Conservation (phyloP, 768 basidiomycete genomes). For the Naganishia vishniacii region DNA sequence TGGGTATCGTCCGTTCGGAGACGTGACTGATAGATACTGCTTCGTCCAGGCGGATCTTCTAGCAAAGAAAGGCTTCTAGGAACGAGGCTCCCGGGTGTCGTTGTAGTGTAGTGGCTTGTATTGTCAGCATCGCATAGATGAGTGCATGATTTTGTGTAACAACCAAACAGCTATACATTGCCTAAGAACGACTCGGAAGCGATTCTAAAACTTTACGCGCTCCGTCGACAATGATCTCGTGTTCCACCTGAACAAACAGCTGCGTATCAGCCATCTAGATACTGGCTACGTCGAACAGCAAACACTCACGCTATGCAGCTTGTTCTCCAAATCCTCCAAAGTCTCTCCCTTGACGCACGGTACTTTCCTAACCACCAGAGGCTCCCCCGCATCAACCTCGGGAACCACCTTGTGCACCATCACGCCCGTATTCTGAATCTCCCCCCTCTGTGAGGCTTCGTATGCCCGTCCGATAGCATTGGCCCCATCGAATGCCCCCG, state of each 20-base stretch:
- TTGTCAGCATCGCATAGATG: neutral
- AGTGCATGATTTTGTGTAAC: neutral
- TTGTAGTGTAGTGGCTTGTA: neutral
- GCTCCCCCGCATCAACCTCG: constrained; percentile 88
- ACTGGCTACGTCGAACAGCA: neutral
- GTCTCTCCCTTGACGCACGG: constrained; percentile 67
- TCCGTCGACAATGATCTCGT: constrained; percentile 83
- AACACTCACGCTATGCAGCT: constrained; percentile 60
- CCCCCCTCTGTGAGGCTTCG: constrained; percentile 77
- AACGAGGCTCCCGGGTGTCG: neutral
- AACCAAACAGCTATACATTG: neutral
- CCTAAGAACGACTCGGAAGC: neutral
- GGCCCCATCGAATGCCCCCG: constrained; percentile 94
- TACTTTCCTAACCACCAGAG: constrained; percentile 73
- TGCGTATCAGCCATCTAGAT: neutral
- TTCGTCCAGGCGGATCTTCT: constrained; percentile 43
- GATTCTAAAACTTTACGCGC: constrained; percentile 63
- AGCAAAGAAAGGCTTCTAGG: constrained; percentile 44
- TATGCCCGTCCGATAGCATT: constrained; percentile 82
- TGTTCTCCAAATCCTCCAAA: constrained; percentile 64
- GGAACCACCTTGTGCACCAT: constrained; percentile 94
- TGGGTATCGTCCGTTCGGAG: neutral
- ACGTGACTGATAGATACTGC: neutral
- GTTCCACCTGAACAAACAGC: constrained; percentile 57
- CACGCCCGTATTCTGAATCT: constrained; percentile 69